Base-by-base conservation (phyloP, 2,329 filamentous ascomycete genomes). In the Botryotinia convoluta region DNA sequence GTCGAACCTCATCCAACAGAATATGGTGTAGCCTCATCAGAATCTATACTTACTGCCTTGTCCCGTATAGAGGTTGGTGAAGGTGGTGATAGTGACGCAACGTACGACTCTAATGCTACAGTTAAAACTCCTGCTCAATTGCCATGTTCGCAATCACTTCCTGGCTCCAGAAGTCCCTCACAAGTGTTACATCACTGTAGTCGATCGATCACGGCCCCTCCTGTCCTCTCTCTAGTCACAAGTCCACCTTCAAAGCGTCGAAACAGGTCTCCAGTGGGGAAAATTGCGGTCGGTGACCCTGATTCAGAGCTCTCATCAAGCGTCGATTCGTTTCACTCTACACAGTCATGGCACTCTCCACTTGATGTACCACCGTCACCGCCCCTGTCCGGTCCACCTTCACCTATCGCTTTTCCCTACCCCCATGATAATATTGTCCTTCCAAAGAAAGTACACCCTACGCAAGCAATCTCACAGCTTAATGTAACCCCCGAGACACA, bases 311-410 rank as follows among this genome's bases (percentile, higher is more conserved):
- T 80, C n/a, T 87, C 87, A 16, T 84, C 86, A 7, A 83, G 83
- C 44, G 83, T 84, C 26, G 87, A 88, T 70, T 89, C 88, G 0
- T 88, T 89, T 75, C 86, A 87, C 77, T 87, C 84, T 72, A 82
- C 85, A 8, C 83, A 87, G 74, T 87, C 87, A 14, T 87, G 86
- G 86, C 83, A 86, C 75, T 85, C 86, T 35, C 82, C 84, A 16
- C 79, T 83, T 42, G 70, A 68, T 54, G 82, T 82, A 8, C 81
- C 84, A 39, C 80, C 85, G 4, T 84, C 84, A 35, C 84, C 83
- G 9, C 87, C 86, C 4, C 84, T 85, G 29, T 82, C 84, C 2
- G 79, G 82, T 26, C 71, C 76, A 32, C 84, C 85, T 7, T 83
- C 82, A 42, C 81, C 84, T 18, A 79, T 78, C 18, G 75, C 75